Conservation (phyloP, 2,329 filamentous ascomycete genomes). For the Diaporthe amygdali region DNA sequence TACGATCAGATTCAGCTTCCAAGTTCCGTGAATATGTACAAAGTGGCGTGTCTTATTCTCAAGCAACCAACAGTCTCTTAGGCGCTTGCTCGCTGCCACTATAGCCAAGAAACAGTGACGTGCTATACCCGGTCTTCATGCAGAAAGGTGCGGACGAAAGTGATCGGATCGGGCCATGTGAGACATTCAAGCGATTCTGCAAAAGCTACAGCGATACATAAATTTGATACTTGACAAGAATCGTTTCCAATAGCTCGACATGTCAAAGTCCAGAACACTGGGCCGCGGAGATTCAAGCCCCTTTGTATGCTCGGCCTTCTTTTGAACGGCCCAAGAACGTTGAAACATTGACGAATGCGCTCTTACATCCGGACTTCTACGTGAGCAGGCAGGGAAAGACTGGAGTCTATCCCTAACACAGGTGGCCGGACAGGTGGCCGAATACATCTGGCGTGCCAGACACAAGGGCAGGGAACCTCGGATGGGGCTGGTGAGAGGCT, state of each 20-base stretch:
- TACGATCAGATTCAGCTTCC: conserved; percentile 10
- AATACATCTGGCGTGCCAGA: neutral
- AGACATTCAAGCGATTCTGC: neutral
- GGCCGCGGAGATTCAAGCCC: neutral
- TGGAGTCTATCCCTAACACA: neutral
- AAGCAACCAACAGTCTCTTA: neutral
- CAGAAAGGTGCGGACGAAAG: neutral
- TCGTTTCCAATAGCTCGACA: neutral
- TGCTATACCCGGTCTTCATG: neutral
- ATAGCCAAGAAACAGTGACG: neutral
- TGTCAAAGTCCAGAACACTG: neutral
- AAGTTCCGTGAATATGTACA: neutral
- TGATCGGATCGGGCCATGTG: neutral
- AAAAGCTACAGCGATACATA: neutral
- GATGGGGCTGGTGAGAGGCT: neutral
- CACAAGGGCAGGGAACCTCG: neutral
- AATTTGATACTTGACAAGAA: neutral
- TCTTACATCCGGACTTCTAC: neutral
- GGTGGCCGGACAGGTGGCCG: neutral
- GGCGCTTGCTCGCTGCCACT: neutral
- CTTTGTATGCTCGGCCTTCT: neutral
- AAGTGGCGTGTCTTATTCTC: neutral
- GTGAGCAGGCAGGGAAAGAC: neutral
- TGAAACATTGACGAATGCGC: neutral
- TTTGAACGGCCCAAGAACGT: neutral